Percentiles rank a stretch among this genome's conserved stretches.
Conservation (phyloP, 768 basidiomycete genomes). For the Rhizopogon salebrosus region DNA sequence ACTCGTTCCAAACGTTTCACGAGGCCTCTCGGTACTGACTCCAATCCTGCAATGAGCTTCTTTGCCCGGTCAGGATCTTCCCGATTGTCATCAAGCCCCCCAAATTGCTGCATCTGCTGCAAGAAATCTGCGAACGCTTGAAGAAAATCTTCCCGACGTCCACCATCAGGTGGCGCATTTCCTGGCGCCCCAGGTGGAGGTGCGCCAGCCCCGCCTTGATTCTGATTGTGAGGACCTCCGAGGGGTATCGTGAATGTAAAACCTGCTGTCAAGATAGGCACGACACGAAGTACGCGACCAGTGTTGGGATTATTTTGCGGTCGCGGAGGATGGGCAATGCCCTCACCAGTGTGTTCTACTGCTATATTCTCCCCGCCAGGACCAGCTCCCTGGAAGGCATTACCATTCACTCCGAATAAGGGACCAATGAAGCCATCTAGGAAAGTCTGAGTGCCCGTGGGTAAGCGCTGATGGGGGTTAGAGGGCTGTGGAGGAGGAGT, state of each 20-base stretch:
- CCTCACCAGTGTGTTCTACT: conserved; percentile 27
- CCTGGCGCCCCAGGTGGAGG: background rate
- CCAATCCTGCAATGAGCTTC: conserved; percentile 56
- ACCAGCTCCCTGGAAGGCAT: background rate
- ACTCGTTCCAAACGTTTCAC: conserved; percentile 58
- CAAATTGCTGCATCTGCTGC: conserved; percentile 18
- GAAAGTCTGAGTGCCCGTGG: conserved; percentile 2
- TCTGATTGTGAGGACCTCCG: conserved; percentile 14
- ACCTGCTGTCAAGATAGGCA: conserved; percentile 22
- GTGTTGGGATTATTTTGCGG: conserved; percentile 18
- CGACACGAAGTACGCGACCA: conserved; percentile 16
- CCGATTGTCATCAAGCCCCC: conserved; percentile 28
- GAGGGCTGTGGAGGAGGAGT: conserved; percentile 19
- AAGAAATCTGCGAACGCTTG: conserved; percentile 22
- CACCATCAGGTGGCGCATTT: background rate
- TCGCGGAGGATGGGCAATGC: conserved; percentile 10
- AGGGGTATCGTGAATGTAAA: conserved; percentile 33
- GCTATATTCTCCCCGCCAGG: conserved; percentile 12
- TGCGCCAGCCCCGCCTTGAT: conserved; percentile 8
- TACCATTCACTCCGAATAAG: conserved; percentile 17
- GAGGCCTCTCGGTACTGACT: conserved; percentile 61
- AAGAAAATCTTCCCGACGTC: conserved; percentile 16
- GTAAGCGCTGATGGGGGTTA: conserved; percentile 15
- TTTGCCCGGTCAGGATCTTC: conserved; percentile 69
- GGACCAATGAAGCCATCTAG: conserved; percentile 17